A percentile compares a stretch with the other conserved stretches of the same genome.
Conservation (phyloP, 495 filamentous ascomycete species). For the Aspergillus ellipticus region DNA sequence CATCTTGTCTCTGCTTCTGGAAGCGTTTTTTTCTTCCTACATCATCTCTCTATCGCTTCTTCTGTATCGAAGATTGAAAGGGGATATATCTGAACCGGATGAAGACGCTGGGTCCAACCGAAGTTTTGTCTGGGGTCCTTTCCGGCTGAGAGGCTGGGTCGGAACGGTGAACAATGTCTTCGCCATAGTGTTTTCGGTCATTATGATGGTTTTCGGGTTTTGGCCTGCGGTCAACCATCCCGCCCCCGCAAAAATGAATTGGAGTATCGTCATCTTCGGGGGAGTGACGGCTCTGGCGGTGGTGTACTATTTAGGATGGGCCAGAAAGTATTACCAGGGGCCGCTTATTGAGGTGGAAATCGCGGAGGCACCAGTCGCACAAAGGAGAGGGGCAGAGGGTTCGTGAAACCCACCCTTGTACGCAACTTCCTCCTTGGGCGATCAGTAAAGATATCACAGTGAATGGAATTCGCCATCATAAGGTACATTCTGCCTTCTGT, state of each 20-base stretch:
- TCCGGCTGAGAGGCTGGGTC: not conserved
- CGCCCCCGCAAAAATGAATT: not conserved
- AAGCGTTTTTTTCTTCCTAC: not conserved
- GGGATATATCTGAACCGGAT: not conserved
- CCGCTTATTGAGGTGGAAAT: not conserved
- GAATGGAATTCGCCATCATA: too few relatives aligned
- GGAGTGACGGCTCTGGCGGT: not conserved
- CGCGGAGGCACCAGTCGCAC: too few relatives aligned
- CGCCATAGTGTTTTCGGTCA: not conserved
- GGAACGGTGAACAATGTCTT: not conserved
- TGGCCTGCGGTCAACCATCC: not conserved
- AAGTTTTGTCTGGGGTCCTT: not conserved
- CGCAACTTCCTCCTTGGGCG: too few relatives aligned
- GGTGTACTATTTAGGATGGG: slow-evolving; percentile 1
- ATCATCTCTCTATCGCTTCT: not conserved
- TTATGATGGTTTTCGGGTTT: not conserved
- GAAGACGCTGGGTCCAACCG: not conserved
- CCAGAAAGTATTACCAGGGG: not conserved
- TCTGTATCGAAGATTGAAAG: not conserved
- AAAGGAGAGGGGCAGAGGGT: too few relatives aligned
- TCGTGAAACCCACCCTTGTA: too few relatives aligned
- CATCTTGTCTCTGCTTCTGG: not conserved
- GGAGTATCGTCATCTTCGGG: not conserved
- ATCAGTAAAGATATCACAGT: too few relatives aligned
- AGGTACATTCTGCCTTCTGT: too few relatives aligned